Percentiles rank a stretch among this genome's conserved stretches.
Evolutionary conservation across 331 rosid genomes (phyloP).

Genomic region (Spiraea crenata): DNA sequence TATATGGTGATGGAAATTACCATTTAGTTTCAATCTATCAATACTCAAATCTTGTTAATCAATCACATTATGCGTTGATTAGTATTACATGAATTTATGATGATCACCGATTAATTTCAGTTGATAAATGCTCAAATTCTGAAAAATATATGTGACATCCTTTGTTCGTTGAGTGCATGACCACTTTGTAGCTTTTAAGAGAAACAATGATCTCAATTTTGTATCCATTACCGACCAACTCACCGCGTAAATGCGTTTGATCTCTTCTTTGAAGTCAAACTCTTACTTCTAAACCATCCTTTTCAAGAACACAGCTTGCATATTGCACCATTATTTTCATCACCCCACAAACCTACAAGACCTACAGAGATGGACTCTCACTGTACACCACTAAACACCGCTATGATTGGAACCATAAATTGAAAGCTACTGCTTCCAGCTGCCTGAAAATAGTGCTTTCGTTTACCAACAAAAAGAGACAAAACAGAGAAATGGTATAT

Average conservation of each 20-base stretch:
- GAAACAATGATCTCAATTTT: too few relatives aligned
- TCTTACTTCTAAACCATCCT: neutral
- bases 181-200: too few relatives aligned
- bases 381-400: neutral
- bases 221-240: neutral
- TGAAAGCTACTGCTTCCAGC: neutral
- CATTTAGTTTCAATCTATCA: too few relatives aligned
- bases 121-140: too few relatives aligned
- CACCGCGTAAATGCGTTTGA: neutral
- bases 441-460: neutral
- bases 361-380: neutral
- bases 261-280: neutral
- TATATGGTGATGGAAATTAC: neutral
- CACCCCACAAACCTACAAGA: neutral
- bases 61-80: neutral
- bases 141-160: too few relatives aligned
- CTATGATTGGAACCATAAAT: neutral
- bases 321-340: neutral
- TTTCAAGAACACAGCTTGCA: neutral
- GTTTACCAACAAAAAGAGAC: neutral
- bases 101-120: too few relatives aligned
- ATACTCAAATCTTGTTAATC: too few relatives aligned
- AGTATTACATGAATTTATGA: neutral
- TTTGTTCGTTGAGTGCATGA: too few relatives aligned
- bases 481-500: neutral